phyloP scores from a whole-genome alignment of 805 yeast species.

The Cyberlindnera mrakii region DNA sequence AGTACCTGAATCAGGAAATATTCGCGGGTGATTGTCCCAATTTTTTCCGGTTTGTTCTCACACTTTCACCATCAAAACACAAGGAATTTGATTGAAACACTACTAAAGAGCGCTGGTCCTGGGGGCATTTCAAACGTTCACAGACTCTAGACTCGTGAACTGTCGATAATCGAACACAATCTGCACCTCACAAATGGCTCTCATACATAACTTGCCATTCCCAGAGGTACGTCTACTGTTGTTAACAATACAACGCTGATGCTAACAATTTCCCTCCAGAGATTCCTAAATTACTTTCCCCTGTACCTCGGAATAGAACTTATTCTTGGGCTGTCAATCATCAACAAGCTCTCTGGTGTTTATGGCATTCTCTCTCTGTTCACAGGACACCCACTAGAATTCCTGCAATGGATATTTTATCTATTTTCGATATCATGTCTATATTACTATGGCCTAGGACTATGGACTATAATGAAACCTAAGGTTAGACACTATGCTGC shows the following conservation, averaged over 20 bases:
- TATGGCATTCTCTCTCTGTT: conserved; percentile 82
- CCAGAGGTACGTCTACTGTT: conserved; percentile 11
- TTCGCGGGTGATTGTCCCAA: not conserved
- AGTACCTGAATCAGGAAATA: not conserved
- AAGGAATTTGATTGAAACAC: no score
- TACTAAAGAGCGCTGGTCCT: no score
- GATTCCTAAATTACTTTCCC: conserved; percentile 65
- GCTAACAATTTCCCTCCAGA: conserved; percentile 30
- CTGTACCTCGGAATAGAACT: conserved; percentile 84
- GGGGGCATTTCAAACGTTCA: not conserved
- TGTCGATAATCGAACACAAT: no score
- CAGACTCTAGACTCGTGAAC: not conserved
- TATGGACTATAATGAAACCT: conserved; percentile 43
- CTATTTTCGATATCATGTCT: conserved; percentile 50
- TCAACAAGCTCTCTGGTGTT: conserved; percentile 85
- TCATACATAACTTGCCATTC: conserved; percentile 2
- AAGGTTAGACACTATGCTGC: conserved; percentile 57
- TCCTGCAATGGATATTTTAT: conserved; percentile 79
- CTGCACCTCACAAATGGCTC: conserved; percentile 6
- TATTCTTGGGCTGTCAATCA: conserved; percentile 63
- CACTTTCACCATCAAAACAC: no score
- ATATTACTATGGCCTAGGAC: conserved; percentile 60
- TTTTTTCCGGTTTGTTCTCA: not conserved
- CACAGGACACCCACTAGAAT: conserved; percentile 82
- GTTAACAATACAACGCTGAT: not conserved